These are phyloP conservation scores for Crotalaria pallida DNA, from an alignment of 306 rosid species.

Conservation along the genomic window DNA sequence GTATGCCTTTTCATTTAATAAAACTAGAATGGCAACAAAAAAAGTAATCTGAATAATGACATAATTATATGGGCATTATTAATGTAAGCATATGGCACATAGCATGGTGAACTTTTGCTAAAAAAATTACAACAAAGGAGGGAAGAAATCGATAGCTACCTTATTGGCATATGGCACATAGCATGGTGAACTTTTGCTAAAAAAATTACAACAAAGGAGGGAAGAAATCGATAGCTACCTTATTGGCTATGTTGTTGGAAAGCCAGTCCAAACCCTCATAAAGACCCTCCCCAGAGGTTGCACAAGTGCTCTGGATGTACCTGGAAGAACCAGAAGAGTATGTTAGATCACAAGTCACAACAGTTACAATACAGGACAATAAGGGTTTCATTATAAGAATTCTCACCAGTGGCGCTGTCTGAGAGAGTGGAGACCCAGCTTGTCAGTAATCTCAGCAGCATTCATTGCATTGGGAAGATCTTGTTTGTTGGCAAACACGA, in stretches of 20 bases:
- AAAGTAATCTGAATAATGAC: neutral
- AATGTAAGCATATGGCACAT: neutral
- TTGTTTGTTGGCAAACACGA: conserved; percentile 98
- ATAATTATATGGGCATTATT: neutral
- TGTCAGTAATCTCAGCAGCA: conserved; percentile 99
- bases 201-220: neutral
- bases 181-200: neutral
- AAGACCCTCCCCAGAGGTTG: conserved; percentile 98
- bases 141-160: conserved; percentile 38
- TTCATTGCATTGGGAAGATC: conserved; percentile 99
- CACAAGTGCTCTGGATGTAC: conserved; percentile 99
- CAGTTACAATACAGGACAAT: neutral
- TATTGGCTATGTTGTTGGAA: conserved; percentile 98
- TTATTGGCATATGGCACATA: neutral
- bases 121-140: neutral
- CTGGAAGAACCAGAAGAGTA: conserved; percentile 37
- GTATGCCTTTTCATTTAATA: neutral
- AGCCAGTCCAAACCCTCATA: conserved; percentile 99
- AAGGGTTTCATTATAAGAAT: neutral
- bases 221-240: conserved; percentile 44
- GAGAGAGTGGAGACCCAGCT: conserved; percentile 98
- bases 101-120: neutral
- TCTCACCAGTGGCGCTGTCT: conserved; percentile 97
- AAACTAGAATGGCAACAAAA: neutral
- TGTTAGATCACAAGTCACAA: conserved; percentile 11